phyloP scores from a whole-genome alignment of 768 basidiomycete genomes.

The Crassisporium funariophilum region DNA sequence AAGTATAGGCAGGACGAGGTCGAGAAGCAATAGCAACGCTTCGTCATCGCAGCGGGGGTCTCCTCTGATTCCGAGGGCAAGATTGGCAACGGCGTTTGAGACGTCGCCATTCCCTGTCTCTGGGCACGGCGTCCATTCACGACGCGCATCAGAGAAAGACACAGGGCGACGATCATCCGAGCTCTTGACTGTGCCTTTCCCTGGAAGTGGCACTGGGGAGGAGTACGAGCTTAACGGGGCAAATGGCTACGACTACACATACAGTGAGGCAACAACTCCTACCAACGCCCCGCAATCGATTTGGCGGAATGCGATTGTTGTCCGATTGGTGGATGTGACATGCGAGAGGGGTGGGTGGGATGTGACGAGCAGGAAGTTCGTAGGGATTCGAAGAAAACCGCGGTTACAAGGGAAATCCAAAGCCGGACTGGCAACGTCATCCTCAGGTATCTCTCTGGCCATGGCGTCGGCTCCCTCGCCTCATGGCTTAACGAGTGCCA shows the following conservation, averaged over 20 bases:
- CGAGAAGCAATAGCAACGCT: slow-evolving; percentile 63
- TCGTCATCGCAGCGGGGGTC: slow-evolving; percentile 43
- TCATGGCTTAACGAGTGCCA: slow-evolving; percentile 59
- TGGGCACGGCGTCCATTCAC: slow-evolving; percentile 75
- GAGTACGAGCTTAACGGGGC: slow-evolving; percentile 37
- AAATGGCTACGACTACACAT: slow-evolving; percentile 10
- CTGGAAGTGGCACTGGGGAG: slow-evolving; percentile 33
- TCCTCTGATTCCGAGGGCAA: slow-evolving; percentile 49
- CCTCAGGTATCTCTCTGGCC: neutral
- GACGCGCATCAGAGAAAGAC: slow-evolving; percentile 74
- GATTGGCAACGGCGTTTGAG: slow-evolving; percentile 51
- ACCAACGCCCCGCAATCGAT: slow-evolving; percentile 38
- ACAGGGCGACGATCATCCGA: slow-evolving; percentile 50
- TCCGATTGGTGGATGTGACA: slow-evolving; percentile 53
- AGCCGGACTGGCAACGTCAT: neutral
- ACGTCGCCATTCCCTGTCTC: slow-evolving; percentile 73
- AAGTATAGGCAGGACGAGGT: slow-evolving; percentile 46
- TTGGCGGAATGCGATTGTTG: slow-evolving; percentile 63
- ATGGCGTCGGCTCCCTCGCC: slow-evolving; percentile 13
- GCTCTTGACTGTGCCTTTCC: slow-evolving; percentile 45
- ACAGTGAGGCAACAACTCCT: slow-evolving; percentile 38
- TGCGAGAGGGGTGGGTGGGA: slow-evolving; percentile 85
- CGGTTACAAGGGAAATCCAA: slow-evolving; percentile 41
- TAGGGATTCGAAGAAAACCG: slow-evolving; percentile 73
- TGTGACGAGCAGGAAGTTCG: slow-evolving; percentile 49